phyloP scores from a whole-genome alignment of 1,139 yeast genomes.

The Suzukiozyma palmioleophila region DNA sequence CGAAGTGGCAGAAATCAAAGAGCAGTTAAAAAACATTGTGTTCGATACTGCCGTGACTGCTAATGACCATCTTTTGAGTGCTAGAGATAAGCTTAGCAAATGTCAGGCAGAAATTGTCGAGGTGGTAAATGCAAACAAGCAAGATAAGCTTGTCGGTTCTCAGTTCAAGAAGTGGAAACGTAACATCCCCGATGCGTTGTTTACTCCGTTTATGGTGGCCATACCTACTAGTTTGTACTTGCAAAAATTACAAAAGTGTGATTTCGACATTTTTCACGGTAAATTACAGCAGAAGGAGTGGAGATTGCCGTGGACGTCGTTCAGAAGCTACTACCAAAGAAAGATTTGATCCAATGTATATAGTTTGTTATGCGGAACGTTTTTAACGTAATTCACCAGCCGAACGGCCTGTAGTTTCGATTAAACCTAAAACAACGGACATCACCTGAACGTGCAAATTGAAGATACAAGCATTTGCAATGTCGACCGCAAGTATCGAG shows the following conservation, averaged over 20 bases:
- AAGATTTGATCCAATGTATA: conserved; percentile 18
- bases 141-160: conserved; percentile 27
- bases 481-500: too few species aligned
- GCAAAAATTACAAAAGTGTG: conserved; percentile 53
- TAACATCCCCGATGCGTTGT: conserved; percentile 60
- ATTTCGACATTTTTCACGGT: conserved; percentile 57
- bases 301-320: conserved; percentile 69
- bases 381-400: too few species aligned
- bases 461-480: too few species aligned
- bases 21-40: conserved; percentile 52
- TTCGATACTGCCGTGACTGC: conserved; percentile 73
- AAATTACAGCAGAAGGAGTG: conserved; percentile 57
- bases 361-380: too few species aligned
- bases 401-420: too few species aligned
- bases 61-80: conserved; percentile 74
- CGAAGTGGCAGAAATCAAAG: conserved; percentile 24
- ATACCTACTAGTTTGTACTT: conserved; percentile 65
- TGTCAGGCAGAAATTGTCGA: conserved; percentile 30
- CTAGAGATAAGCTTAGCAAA: conserved; percentile 47
- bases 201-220: conserved; percentile 63
- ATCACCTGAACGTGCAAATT: too few species aligned
- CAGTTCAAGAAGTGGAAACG: conserved; percentile 38
- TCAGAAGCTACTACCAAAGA: conserved; percentile 46
- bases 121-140: conserved; percentile 19
- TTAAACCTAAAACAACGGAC: too few species aligned